Base-by-base conservation (phyloP, 257 asterid species). In the Nicotiana undulata region DNA sequence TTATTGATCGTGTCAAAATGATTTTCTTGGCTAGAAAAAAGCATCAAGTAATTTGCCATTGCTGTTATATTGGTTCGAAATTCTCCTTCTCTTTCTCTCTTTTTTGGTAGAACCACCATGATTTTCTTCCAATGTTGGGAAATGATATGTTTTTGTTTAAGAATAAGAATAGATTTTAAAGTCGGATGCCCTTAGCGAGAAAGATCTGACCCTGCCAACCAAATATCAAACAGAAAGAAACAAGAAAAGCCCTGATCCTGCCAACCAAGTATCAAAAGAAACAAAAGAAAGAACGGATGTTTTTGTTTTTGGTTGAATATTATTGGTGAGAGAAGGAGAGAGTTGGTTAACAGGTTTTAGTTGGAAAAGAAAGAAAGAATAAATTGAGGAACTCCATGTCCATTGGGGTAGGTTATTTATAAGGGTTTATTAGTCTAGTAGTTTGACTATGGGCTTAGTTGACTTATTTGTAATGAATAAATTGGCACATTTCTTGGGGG, bases 21-120 rank as follows among this genome's bases (percentile, higher is more conserved):
- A 16, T 77, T 79, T 16, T 51, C 37, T 68, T 79, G 59, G 34
- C 81, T 63, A 75, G 92, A 88, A 24, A 90, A 58, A 9, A 87
- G 15, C 82, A 88, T 80, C 72, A 90, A 74, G 76, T 66, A 90
- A 49, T 85, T 85, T 26, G 93, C 90, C 87, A 85, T 85, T 84
- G 76, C 51, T 52, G 85, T 84, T 76, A 81, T 40, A 40, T 40
- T 53, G 80, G 49, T 53, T 20, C 65, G 75, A 9, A 40, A 34
- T 81, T 70, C 79, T 60, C 20, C 81, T 77, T 87, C 87, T 76
- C 87, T 67, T 15, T 52, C 55, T 65, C 90, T 85, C 82, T 87
- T 87, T 76, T 80, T 78, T 28, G 75, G 28, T 76, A 63, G 56
- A 63, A 61, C 51, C 66, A 75, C 81, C 67, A 56, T 77, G 64